These are phyloP conservation scores for Calonectria pseudoreteaudii DNA, from an alignment of 2,329 filamentous ascomycete species.

Conservation along the genomic window DNA sequence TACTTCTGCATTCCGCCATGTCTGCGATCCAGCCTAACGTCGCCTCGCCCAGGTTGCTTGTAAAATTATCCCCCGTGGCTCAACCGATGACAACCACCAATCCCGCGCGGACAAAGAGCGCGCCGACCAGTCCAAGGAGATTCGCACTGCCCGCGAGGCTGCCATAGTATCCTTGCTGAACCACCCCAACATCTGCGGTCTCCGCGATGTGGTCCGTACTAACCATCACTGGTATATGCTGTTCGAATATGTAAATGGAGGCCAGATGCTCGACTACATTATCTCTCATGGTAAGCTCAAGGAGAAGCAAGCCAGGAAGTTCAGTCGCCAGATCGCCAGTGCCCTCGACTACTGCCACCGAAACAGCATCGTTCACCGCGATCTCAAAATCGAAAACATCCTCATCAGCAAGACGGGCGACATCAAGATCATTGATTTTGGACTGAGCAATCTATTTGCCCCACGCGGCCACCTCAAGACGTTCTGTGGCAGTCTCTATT, in stretches of 20 bases:
- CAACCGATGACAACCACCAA: conserved; percentile 85
- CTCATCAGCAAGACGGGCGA: conserved; percentile 98
- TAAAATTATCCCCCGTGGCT: conserved; percentile 94
- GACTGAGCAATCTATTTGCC: conserved; percentile 94
- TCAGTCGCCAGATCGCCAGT: conserved; percentile 96
- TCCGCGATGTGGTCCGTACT: conserved; percentile 94
- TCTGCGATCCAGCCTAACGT: conserved; percentile 30
- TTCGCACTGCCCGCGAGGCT: conserved; percentile 92
- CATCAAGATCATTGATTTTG: conserved; percentile 99
- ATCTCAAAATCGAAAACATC: conserved; percentile 99
- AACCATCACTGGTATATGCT: conserved; percentile 99
- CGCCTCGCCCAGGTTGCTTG: conserved; percentile 75
- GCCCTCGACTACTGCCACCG: conserved; percentile 97
- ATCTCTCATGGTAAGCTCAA: conserved; percentile 98
- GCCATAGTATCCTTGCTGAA: conserved; percentile 95
- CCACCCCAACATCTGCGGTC: conserved; percentile 95
- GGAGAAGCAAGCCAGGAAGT: conserved; percentile 98
- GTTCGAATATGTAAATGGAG: conserved; percentile 98
- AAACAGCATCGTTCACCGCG: conserved; percentile 97
- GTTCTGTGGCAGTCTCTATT: conserved; percentile 97
- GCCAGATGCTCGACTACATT: conserved; percentile 99
- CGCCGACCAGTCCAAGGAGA: conserved; percentile 95
- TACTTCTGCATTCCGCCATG: conserved; percentile 9
- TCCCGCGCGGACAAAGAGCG: conserved; percentile 81
- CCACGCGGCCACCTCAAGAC: conserved; percentile 90